These are phyloP conservation scores for Xylaria sp. DNA, from an alignment of 2,329 filamentous ascomycete genomes.

Conservation along the genomic window DNA sequence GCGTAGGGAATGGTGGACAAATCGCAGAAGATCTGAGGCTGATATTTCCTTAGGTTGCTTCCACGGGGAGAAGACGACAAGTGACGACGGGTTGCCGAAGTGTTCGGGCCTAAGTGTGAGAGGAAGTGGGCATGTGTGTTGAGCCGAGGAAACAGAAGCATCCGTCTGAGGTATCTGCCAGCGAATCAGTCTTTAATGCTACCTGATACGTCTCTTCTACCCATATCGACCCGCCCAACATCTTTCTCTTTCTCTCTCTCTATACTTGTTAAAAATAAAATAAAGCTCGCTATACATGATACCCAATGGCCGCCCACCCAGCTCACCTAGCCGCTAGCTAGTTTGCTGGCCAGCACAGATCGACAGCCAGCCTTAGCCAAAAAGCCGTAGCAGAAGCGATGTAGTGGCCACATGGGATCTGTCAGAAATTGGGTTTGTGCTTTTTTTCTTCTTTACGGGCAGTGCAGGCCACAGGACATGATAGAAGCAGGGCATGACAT, in stretches of 20 bases:
- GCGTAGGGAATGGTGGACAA: neutral
- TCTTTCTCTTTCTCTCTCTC: conserved; percentile 5
- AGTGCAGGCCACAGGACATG: conserved; percentile 38
- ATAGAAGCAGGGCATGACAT: conserved; percentile 16
- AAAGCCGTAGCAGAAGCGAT: conserved; percentile 29
- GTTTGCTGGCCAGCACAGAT: conserved; percentile 29
- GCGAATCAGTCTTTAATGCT: conserved; percentile 34
- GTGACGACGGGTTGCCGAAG: conserved; percentile 26
- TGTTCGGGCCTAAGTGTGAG: conserved; percentile 20
- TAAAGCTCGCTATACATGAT: conserved; percentile 20
- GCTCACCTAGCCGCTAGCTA: conserved; percentile 38
- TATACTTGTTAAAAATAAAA: conserved; percentile 1
- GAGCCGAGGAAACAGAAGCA: conserved; percentile 27
- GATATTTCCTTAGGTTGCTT: conserved; percentile 17
- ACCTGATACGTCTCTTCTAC: conserved; percentile 30
- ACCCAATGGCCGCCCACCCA: conserved; percentile 17
- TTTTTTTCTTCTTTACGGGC: conserved; percentile 43
- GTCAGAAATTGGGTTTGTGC: conserved; percentile 45
- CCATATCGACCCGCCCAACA: conserved; percentile 18
- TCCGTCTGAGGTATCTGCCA: conserved; percentile 31
- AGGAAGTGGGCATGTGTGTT: conserved; percentile 16
- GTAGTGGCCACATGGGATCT: conserved; percentile 40
- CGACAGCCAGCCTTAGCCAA: conserved; percentile 32
- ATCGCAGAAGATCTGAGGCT: neutral
- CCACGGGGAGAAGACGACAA: conserved; percentile 18